Evolutionary conservation across 306 rosid genomes (phyloP).

Genomic region (Prunus armeniaca): DNA sequence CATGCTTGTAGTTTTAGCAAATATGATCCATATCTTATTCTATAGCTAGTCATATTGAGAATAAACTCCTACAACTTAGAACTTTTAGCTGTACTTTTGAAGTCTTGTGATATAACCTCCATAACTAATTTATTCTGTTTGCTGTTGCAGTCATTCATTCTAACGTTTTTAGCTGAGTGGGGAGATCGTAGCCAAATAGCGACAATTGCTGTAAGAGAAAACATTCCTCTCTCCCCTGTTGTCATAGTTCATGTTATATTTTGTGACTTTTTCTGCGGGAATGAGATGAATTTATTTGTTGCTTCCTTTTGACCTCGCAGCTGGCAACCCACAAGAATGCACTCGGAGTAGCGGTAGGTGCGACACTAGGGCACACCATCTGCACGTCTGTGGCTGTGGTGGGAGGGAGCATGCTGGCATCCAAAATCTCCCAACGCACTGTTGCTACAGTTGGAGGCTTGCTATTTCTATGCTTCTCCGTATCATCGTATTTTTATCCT

Average conservation of each 20-base stretch:
- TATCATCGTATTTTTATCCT: conserved; percentile 93
- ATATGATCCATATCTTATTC: neutral
- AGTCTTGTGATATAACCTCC: neutral
- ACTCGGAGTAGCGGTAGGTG: conserved; percentile 90
- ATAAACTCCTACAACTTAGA: neutral
- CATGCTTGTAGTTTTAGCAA: neutral
- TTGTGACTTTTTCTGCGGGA: neutral
- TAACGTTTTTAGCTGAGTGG: conserved; percentile 99
- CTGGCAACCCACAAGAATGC: conserved; percentile 98
- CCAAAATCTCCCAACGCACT: conserved; percentile 91
- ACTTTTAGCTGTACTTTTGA: neutral
- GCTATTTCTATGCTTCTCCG: conserved; percentile 90
- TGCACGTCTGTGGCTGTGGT: conserved; percentile 96
- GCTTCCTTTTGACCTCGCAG: conserved; percentile 38
- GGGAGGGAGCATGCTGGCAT: conserved; percentile 97
- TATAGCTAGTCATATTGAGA: neutral
- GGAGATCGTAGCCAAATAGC: conserved; percentile 99
- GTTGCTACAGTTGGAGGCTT: conserved; percentile 96
- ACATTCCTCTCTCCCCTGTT: neutral
- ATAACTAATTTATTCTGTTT: conserved; percentile 12
- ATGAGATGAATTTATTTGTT: neutral
- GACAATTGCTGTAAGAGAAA: conserved; percentile 82
- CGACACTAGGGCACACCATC: conserved; percentile 88
- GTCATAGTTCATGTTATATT: conserved; percentile 5
- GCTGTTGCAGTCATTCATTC: conserved; percentile 71